phyloP scores from a whole-genome alignment of 2,329 filamentous ascomycete genomes.

The Xylaria sp. region DNA sequence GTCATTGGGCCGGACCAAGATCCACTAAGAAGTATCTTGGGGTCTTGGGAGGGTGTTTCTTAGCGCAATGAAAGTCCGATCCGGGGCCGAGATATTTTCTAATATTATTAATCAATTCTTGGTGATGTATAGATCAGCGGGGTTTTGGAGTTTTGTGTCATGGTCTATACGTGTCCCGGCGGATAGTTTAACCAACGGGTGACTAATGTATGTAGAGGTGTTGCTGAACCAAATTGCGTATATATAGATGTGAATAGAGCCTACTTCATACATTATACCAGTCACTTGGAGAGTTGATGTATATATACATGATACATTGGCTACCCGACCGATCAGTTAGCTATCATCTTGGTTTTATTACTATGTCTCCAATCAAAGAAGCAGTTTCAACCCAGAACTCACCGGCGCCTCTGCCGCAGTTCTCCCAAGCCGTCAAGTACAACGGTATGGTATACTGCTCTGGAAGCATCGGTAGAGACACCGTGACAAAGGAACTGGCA shows the following conservation, averaged over 20 bases:
- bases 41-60: not conserved
- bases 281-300: no score
- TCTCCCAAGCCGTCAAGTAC: constrained; percentile 69
- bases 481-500: constrained; percentile 62
- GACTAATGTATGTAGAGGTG: no score
- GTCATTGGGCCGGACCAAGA: not conserved
- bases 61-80: not conserved
- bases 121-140: no score
- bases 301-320: no score
- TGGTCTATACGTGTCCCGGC: no score
- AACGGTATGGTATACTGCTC: constrained; percentile 78
- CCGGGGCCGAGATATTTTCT: not conserved
- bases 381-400: constrained; percentile 58
- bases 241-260: no score
- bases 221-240: no score
- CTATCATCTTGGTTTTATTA: not conserved
- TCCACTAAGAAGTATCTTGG: not conserved
- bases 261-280: no score
- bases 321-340: not conserved
- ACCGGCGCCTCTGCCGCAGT: constrained; percentile 63
- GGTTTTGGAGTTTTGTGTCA: no score
- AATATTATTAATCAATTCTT: not conserved
- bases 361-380: constrained; percentile 36
- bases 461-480: constrained; percentile 68
- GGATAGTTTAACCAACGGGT: no score